A percentile compares a stretch with the other conserved stretches of the same genome.
Conservation (phyloP, 2,329 filamentous ascomycete species). For the Colletotrichum tofieldiae region DNA sequence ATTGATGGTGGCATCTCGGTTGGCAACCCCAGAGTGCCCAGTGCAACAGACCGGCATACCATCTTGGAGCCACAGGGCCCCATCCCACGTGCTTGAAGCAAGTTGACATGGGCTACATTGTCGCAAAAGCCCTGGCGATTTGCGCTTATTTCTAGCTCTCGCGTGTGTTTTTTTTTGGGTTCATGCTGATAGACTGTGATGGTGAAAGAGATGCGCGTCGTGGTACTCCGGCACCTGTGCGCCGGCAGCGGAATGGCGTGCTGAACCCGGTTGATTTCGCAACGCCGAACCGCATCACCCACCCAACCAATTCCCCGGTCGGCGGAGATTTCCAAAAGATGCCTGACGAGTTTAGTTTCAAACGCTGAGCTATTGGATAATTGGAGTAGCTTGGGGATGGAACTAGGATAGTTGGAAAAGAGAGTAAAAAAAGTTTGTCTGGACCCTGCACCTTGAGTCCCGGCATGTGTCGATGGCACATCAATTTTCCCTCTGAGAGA, state of each 20-base stretch:
- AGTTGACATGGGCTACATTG: not conserved
- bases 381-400: not conserved
- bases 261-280: constrained; percentile 40
- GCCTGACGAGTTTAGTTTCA: constrained; percentile 1
- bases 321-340: constrained; percentile 17
- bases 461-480: constrained; percentile 20
- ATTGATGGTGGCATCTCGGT: not conserved
- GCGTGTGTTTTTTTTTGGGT: not conserved
- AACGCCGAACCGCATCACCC: not conserved
- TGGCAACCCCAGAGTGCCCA: not conserved
- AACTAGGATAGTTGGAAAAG: not conserved
- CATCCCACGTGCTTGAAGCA: constrained; percentile 11
- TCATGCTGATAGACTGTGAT: not conserved
- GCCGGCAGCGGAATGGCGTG: constrained; percentile 40
- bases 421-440: constrained; percentile 30
- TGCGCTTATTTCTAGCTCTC: not conserved
- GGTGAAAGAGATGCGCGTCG: not conserved
- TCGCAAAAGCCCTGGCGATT: not conserved
- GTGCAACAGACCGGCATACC: no score
- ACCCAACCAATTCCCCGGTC: constrained; percentile 12
- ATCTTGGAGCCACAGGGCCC: not conserved
- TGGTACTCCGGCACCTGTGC: constrained; percentile 26
- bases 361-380: constrained; percentile 10
- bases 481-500: not conserved
- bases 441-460: constrained; percentile 25